Conservation (phyloP, 441 rosid genomes). For the Populus hybrid region DNA sequence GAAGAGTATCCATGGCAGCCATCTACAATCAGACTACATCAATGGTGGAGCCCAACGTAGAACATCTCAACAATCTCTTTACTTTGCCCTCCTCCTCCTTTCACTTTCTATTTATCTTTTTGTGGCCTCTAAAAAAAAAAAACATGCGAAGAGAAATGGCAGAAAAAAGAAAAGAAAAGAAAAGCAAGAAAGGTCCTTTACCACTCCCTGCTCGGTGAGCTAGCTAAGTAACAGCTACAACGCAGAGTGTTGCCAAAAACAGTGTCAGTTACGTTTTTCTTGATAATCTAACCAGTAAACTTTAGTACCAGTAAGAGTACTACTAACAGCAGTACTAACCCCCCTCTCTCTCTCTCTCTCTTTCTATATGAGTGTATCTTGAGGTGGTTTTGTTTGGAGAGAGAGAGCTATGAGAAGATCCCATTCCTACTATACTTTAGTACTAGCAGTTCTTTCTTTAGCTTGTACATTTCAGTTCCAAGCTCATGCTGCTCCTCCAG, state of each 20-base stretch:
- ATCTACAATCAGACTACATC: not conserved
- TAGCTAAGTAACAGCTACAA: not conserved
- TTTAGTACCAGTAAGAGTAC: too few species aligned
- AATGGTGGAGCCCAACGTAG: not conserved
- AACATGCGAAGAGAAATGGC: not conserved
- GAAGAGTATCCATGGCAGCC: not conserved
- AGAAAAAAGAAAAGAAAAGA: too few species aligned
- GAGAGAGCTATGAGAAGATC: constrained; percentile 47
- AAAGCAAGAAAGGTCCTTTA: not conserved
- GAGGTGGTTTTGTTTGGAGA: not conserved
- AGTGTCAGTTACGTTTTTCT: too few species aligned
- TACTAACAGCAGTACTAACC: too few species aligned
- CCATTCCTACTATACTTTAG: constrained; percentile 24
- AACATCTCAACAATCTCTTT: not conserved
- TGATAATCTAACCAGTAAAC: too few species aligned
- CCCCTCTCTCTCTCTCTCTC: not conserved
- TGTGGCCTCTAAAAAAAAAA: not conserved
- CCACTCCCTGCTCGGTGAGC: not conserved
- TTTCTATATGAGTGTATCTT: too few species aligned
- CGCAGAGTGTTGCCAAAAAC: too few species aligned
- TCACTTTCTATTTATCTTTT: not conserved
- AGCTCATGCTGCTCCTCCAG: constrained; percentile 79
- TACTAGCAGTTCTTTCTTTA: constrained; percentile 20
- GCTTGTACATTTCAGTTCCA: constrained; percentile 37
- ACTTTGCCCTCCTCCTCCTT: too few species aligned